These are phyloP conservation scores for Ophiostoma ulmi DNA, from an alignment of 2,329 filamentous ascomycete genomes.

Conservation along the genomic window DNA sequence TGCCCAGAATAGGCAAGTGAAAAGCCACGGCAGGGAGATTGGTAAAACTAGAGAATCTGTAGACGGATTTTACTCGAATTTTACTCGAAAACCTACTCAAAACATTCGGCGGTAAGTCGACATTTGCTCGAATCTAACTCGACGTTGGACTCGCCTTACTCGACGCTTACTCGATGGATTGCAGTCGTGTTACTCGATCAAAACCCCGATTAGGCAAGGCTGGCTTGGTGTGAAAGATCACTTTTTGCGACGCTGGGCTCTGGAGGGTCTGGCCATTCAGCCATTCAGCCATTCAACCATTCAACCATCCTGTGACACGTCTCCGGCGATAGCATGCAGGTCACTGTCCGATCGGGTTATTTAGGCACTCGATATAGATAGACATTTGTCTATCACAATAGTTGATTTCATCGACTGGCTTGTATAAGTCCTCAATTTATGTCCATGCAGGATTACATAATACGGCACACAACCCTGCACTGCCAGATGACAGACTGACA, in stretches of 20 bases:
- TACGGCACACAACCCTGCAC: neutral
- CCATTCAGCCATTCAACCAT: no score
- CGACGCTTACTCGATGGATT: conserved; percentile 22
- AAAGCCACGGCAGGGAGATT: neutral
- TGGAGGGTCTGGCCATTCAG: neutral
- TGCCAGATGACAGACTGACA: neutral
- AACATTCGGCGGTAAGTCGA: neutral
- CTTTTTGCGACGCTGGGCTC: neutral
- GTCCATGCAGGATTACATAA: neutral
- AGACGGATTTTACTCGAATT: neutral
- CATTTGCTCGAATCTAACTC: neutral
- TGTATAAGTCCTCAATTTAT: neutral
- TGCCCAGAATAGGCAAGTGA: neutral
- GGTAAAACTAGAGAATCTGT: neutral
- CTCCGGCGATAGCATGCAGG: neutral
- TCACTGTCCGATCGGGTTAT: neutral
- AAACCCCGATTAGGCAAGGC: conserved; percentile 34
- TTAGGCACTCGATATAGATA: neutral
- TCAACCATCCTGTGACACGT: neutral
- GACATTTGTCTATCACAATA: neutral
- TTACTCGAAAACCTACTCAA: neutral
- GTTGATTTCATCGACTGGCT: neutral
- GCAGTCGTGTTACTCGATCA: conserved; percentile 40
- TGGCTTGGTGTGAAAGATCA: neutral
- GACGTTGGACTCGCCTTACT: conserved; percentile 23